A percentile compares a stretch with the other conserved stretches of the same genome.
Conservation (phyloP, 306 rosid species). For the Gleditsia sinensis region DNA sequence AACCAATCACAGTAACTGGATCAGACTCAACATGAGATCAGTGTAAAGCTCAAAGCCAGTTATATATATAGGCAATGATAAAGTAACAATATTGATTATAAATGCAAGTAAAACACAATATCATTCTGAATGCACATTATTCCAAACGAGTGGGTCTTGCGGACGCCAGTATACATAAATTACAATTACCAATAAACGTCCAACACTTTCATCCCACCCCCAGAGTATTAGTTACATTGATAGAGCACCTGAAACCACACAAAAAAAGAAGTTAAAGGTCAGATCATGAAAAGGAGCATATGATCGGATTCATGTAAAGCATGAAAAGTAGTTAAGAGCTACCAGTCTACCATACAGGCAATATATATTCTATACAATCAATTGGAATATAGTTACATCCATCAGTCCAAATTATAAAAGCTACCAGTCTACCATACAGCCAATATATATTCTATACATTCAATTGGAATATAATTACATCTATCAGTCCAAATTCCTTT, state of each 20-base stretch:
- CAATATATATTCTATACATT: neutral
- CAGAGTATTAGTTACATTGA: neutral
- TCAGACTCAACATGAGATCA: neutral
- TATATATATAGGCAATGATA: neutral
- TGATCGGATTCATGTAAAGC: conserved; percentile 49
- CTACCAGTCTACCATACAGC: neutral
- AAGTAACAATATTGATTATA: neutral
- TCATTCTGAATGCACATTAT: neutral
- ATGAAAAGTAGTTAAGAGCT: no score
- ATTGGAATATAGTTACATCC: conserved; percentile 20
- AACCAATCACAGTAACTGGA: neutral
- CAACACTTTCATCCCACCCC: neutral
- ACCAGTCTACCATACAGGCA: neutral
- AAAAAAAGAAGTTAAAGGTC: neutral
- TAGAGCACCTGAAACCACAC: neutral
- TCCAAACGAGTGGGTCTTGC: conserved; percentile 13
- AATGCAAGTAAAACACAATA: neutral
- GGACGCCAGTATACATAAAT: neutral
- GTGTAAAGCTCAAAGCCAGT: neutral
- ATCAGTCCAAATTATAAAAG: no score
- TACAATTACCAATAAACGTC: neutral
- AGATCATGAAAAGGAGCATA: neutral
- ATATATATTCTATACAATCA: neutral
- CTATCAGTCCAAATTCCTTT: neutral
- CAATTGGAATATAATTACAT: no score